These are phyloP conservation scores for Nothophaeocryptopus gaeumannii DNA, from an alignment of 2,329 filamentous ascomycete genomes.

Conservation along the genomic window DNA sequence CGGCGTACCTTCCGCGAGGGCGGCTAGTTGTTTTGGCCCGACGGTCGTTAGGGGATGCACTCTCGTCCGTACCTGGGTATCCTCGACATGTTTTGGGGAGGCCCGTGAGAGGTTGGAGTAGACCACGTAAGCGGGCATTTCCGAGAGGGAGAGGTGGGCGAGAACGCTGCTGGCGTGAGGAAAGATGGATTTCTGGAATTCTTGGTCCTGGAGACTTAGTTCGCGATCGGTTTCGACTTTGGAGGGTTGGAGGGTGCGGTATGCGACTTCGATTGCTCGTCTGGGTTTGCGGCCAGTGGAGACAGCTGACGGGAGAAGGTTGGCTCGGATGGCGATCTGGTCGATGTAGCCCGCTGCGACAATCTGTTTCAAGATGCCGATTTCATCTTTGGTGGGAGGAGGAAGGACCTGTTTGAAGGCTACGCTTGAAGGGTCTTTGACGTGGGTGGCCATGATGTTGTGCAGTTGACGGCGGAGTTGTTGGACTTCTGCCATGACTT, in stretches of 20 bases:
- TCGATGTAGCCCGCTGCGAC: constrained; percentile 90
- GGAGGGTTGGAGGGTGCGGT: constrained; percentile 77
- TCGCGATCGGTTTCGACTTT: constrained; percentile 34
- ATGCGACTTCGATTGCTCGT: constrained; percentile 88
- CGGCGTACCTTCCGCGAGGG: constrained; percentile 79
- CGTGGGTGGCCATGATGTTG: constrained; percentile 63
- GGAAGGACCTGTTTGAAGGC: constrained; percentile 44
- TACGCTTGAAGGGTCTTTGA: constrained; percentile 27
- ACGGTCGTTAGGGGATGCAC: constrained; percentile 87
- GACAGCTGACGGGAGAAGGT: constrained; percentile 66
- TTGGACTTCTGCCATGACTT: constrained; percentile 80
- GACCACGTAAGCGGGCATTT: constrained; percentile 82
- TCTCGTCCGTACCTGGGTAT: constrained; percentile 67
- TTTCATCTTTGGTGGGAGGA: constrained; percentile 60
- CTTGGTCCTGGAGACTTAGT: constrained; percentile 38
- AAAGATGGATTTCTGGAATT: constrained; percentile 68
- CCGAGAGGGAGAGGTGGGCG: constrained; percentile 62
- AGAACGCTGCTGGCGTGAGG: constrained; percentile 84
- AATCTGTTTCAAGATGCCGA: constrained; percentile 84
- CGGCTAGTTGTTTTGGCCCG: constrained; percentile 70
- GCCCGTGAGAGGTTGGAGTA: constrained; percentile 81
- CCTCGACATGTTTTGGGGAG: constrained; percentile 42
- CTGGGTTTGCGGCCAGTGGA: constrained; percentile 61
- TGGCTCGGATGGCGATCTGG: constrained; percentile 86
- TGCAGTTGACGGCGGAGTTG: constrained; percentile 82